Evolutionary conservation across 495 filamentous ascomycete species (phyloP).

Genomic region (Tuber magnatum): DNA sequence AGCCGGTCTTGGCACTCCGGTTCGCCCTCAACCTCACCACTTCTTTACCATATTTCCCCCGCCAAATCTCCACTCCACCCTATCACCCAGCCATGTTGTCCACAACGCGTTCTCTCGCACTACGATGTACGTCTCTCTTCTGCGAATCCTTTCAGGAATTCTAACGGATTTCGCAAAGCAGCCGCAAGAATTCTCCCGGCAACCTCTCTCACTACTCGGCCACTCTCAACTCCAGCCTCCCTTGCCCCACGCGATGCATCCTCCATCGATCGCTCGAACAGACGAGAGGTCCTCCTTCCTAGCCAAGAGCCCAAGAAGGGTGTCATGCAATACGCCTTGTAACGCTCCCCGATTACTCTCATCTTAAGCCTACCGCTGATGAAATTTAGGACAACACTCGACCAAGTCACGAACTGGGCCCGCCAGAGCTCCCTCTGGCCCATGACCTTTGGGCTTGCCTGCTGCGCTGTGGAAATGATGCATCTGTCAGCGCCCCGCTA

Average conservation of each 20-base stretch:
- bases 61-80: not conserved
- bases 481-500: constrained; percentile 92
- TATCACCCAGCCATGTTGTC: constrained; percentile 31
- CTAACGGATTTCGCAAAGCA: constrained; percentile 24
- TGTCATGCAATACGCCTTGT: constrained; percentile 95
- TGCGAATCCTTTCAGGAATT: constrained; percentile 12
- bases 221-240: constrained; percentile 34
- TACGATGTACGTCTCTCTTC: constrained; percentile 24
- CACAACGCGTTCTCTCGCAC: constrained; percentile 30
- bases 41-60: constrained; percentile 5
- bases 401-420: constrained; percentile 89
- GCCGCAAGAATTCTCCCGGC: constrained; percentile 26
- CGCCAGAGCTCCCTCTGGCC: constrained; percentile 92
- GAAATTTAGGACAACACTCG: constrained; percentile 67
- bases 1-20: constrained; percentile 22
- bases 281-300: constrained; percentile 73
- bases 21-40: constrained; percentile 5
- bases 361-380: constrained; percentile 9
- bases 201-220: constrained; percentile 41
- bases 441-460: constrained; percentile 96
- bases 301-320: constrained; percentile 93
- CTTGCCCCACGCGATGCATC: constrained; percentile 24
- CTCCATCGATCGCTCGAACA: constrained; percentile 36
- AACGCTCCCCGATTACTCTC: constrained; percentile 44
- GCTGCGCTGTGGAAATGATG: constrained; percentile 98